A percentile compares a stretch with the other conserved stretches of the same genome.
These are phyloP conservation scores for Dillenia suffruticosa DNA, from an alignment of 164 flowering plant species.

Conservation along the genomic window DNA sequence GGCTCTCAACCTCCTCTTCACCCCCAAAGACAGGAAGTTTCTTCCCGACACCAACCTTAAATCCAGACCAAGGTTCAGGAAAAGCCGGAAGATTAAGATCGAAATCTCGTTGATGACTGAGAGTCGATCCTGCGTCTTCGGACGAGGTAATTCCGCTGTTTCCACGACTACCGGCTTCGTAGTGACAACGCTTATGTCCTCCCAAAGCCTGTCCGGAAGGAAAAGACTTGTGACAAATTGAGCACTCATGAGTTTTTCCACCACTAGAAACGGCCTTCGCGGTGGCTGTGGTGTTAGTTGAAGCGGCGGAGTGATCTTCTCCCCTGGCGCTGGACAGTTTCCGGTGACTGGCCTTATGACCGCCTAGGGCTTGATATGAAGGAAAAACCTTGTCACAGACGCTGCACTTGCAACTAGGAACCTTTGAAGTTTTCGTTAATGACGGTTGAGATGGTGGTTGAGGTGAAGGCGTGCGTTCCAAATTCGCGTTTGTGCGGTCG, in stretches of 20 bases:
- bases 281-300: constrained; percentile 9
- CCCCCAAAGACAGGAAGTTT: constrained; percentile 9
- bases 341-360: constrained; percentile 90
- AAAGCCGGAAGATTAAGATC: constrained; percentile 64
- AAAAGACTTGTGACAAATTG: constrained; percentile 49
- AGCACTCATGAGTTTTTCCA: constrained; percentile 44
- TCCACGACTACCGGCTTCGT: constrained; percentile 38
- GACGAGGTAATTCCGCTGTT: constrained; percentile 18
- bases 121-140: constrained; percentile 12
- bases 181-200: constrained; percentile 69
- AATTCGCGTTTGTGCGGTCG: constrained; percentile 14
- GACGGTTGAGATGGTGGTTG: constrained; percentile 15
- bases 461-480: not conserved
- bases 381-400: constrained; percentile 67
- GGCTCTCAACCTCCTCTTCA: constrained; percentile 51
- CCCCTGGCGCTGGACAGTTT: constrained; percentile 21
- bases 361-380: constrained; percentile 86
- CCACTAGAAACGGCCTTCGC: constrained; percentile 1
- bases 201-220: constrained; percentile 69
- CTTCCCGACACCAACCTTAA: not conserved
- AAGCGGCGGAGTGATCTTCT: constrained; percentile 12
- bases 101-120: constrained; percentile 34
- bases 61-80: constrained; percentile 35
- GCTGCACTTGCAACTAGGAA: constrained; percentile 35
- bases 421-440: constrained; percentile 5